phyloP scores from a whole-genome alignment of 179 eudicot species.

The Camellia oleifera region DNA sequence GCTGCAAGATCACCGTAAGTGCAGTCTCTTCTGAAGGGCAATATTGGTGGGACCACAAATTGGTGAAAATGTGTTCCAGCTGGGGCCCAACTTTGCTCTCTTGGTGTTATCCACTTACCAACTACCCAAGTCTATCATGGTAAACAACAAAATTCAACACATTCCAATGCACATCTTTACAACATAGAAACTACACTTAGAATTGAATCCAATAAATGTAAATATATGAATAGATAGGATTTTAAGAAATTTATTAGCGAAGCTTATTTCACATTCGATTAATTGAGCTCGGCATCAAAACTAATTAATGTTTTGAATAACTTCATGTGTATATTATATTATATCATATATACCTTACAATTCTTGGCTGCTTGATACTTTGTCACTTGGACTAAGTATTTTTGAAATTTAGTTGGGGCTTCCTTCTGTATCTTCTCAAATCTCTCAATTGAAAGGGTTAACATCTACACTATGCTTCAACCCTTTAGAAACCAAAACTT shows the following conservation, averaged over 20 bases:
- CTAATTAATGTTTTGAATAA: no score
- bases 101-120: conserved; percentile 32
- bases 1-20: conserved; percentile 95
- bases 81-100: conserved; percentile 91
- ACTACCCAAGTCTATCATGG: no score
- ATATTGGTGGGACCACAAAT: conserved; percentile 90
- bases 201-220: no score
- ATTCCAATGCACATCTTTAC: no score
- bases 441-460: conserved; percentile 79
- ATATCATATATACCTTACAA: conserved; percentile 56
- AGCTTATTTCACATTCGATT: no score
- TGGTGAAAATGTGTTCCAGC: conserved; percentile 86
- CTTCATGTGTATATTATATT: no score
- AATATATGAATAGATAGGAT: no score
- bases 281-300: no score
- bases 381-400: conserved; percentile 82
- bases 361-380: conserved; percentile 84
- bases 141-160: no score
- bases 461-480: conserved; percentile 51
- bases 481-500: background rate
- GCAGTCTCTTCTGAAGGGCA: conserved; percentile 70
- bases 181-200: no score
- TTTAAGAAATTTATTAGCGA: no score
- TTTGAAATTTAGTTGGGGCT: conserved; percentile 67
- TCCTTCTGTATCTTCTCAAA: conserved; percentile 80